phyloP scores from a whole-genome alignment of 2,329 filamentous ascomycete genomes.

The Onygena corvina region DNA sequence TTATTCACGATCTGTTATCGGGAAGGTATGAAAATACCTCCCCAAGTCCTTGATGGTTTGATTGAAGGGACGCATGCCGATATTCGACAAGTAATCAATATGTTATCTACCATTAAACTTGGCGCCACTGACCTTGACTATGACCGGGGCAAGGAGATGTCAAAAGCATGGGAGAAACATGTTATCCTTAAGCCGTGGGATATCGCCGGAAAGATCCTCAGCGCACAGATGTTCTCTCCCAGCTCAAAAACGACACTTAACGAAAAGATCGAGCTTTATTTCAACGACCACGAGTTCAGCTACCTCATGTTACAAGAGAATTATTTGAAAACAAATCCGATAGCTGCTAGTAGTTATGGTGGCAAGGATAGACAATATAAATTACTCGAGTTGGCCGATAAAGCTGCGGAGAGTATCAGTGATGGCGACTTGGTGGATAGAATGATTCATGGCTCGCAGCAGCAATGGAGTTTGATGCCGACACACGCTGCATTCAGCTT shows the following conservation, averaged over 20 bases:
- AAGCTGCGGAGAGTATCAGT: conserved; percentile 89
- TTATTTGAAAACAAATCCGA: conserved; percentile 74
- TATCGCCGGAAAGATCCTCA: conserved; percentile 86
- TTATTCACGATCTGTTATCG: conserved; percentile 92
- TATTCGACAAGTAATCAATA: conserved; percentile 96
- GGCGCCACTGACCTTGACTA: conserved; percentile 70
- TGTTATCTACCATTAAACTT: conserved; percentile 88
- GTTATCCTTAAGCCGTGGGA: conserved; percentile 96
- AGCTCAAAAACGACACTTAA: conserved; percentile 79
- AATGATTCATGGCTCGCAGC: conserved; percentile 97
- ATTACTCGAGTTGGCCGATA: conserved; percentile 70
- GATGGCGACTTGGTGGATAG: conserved; percentile 91
- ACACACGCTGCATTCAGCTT: conserved; percentile 92
- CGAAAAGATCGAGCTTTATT: conserved; percentile 97
- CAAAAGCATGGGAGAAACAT: conserved; percentile 97
- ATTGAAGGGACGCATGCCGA: conserved; percentile 94
- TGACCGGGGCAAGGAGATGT: conserved; percentile 83
- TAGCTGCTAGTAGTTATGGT: conserved; percentile 48
- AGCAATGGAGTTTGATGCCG: conserved; percentile 98
- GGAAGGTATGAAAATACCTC: conserved; percentile 75
- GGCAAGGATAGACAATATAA: conserved; percentile 64
- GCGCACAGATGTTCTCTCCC: conserved; percentile 69
- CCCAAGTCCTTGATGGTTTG: conserved; percentile 74
- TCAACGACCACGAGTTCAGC: conserved; percentile 98
- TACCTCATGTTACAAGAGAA: conserved; percentile 98